Base-by-base conservation (phyloP, 169 alveolate species). In the Plasmodium coatneyi region DNA sequence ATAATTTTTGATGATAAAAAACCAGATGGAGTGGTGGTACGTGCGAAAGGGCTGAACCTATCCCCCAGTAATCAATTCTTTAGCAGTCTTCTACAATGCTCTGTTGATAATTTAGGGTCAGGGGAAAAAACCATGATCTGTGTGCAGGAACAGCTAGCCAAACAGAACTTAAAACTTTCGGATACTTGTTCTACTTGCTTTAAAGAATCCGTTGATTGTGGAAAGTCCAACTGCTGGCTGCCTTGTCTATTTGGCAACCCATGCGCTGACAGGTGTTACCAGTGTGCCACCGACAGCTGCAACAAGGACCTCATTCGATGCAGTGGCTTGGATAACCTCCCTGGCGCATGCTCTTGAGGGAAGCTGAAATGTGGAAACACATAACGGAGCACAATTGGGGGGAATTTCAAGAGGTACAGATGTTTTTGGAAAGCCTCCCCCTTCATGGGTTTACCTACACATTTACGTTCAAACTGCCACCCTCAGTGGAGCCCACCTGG, bases 171-270 rank as follows among this genome's bases (percentile, higher is more conserved):
- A 14, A 71, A 89, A 78, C 34, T 89, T 34, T 89, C 94, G 9
- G 82, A 78, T 56, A 89, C 90, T n/a, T 89, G 94, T 28, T 52
- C 83, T 25, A 46, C 30, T 34, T 89, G 94, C 22, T 89, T 89
- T 66, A 41, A 79, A 78, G 46, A 79, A 9, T 89, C 94, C 28
- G 94, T 89, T 16, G 82, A 78, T 41, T 89, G 94, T 78, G 94
- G 94, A 19, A 78, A 79, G 81, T 89, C 94, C 41, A 89, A 89
- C 30, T 89, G 94, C 19, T 89, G 94, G 94, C 36, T 89, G 0
- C 60, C 71, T 16, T 89, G 94, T 32, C 22, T 89, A 28, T 89
- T 89, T 66, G 89, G 94, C 39, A 54, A 41, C 12, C 94, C 94
- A 4, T 89, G 94, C 16, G 12, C 56, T 16, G 76, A 79, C 34